Evolutionary conservation across 768 basidiomycete species (phyloP).

Genomic region (Mrakia frigida): DNA sequence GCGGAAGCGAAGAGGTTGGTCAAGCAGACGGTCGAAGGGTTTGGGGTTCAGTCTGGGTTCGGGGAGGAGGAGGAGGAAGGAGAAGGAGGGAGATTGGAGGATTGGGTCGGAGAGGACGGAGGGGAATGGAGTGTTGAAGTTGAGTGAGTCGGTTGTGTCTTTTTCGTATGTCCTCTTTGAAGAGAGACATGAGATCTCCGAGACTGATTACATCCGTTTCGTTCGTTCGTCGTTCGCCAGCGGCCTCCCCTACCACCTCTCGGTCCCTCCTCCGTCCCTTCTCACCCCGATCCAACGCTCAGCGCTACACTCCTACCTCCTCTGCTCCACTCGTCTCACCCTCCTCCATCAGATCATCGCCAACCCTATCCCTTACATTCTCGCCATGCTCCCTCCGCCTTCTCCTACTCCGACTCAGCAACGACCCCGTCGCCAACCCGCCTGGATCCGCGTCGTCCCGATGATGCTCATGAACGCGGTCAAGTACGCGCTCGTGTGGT

Average conservation of each 20-base stretch:
- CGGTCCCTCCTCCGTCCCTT: constrained; percentile 4
- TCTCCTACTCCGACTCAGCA: not conserved
- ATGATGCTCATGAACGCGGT: constrained; percentile 19
- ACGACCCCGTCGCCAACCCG: not conserved
- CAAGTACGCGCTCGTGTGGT: constrained; percentile 30
- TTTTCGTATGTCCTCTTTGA: not conserved
- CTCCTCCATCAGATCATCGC: constrained; percentile 15
- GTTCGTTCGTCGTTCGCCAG: not conserved
- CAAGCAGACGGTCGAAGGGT: not conserved
- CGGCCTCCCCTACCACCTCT: constrained; percentile 13
- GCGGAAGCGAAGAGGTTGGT: constrained; percentile 4
- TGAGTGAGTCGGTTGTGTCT: constrained; percentile 19
- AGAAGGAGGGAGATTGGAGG: not conserved
- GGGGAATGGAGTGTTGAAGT: constrained; percentile 12
- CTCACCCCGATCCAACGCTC: not conserved
- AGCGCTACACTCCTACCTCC: constrained; percentile 26
- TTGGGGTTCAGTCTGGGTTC: constrained; percentile 21
- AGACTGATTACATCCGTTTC: not conserved
- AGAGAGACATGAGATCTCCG: no score
- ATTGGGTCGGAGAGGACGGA: constrained; percentile 19
- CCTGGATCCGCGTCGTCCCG: not conserved
- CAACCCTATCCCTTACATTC: constrained; percentile 3
- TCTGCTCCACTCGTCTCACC: constrained; percentile 21
- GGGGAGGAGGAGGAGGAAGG: not conserved
- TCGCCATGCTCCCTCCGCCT: not conserved